These are phyloP conservation scores for Trichocladium uniseriatum DNA, from an alignment of 495 filamentous ascomycete species.

Conservation along the genomic window DNA sequence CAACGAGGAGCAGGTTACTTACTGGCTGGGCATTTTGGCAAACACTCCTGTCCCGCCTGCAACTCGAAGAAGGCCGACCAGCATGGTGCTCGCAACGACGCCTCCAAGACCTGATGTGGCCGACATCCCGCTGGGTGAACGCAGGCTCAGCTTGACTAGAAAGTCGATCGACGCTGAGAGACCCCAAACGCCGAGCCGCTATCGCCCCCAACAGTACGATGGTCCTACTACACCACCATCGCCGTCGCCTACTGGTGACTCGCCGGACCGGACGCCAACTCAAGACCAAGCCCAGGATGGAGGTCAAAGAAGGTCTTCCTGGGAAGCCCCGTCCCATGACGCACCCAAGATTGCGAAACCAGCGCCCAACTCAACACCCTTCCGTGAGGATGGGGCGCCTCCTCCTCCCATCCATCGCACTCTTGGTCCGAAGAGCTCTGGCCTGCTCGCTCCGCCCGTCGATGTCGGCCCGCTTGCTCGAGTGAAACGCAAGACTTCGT, in stretches of 20 bases:
- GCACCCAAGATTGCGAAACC: conserved; percentile 25
- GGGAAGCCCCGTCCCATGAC: conserved; percentile 27
- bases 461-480: conserved; percentile 30
- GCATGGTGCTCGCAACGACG: conserved; percentile 20
- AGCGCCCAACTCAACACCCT: conserved; percentile 37
- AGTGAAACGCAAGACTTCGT: conserved; percentile 67
- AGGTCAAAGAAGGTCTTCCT: conserved; percentile 3
- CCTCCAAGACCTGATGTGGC: conserved; percentile 47
- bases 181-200: conserved; percentile 20
- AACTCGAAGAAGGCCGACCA: conserved; percentile 28
- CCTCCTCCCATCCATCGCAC: conserved; percentile 44
- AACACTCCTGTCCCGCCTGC: conserved; percentile 63
- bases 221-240: conserved; percentile 8
- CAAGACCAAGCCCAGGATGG: conserved; percentile 4
- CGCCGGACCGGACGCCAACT: conserved; percentile 25
- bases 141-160: conserved; percentile 25
- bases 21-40: conserved; percentile 85
- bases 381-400: conserved; percentile 38
- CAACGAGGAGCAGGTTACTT: conserved; percentile 62
- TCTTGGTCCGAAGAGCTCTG: conserved; percentile 32
- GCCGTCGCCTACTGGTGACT: conserved; percentile 4
- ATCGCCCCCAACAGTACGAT: conserved; percentile 15
- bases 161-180: conserved; percentile 8
- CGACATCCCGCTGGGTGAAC: conserved; percentile 71
- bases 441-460: conserved; percentile 42